phyloP scores from a whole-genome alignment of 2,329 filamentous ascomycete species.

The Trichoderma arundinaceum region DNA sequence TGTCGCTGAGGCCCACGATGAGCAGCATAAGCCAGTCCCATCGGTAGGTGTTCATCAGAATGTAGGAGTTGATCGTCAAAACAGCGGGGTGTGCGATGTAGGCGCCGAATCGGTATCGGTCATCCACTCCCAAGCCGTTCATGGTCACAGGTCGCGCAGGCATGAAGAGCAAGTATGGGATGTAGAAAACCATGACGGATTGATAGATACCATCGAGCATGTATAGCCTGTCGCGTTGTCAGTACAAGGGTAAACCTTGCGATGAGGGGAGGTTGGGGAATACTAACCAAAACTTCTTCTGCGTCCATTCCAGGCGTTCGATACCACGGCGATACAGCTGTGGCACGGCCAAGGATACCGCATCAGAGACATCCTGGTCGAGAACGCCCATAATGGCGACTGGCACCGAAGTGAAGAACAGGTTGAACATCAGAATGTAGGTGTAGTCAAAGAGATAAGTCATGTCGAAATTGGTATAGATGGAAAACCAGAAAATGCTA shows the following conservation, averaged over 20 bases:
- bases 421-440: constrained; percentile 95
- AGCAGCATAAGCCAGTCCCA: constrained; percentile 97
- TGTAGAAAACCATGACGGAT: constrained; percentile 90
- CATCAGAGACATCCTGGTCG: constrained; percentile 95
- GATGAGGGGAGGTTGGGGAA: background rate
- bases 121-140: constrained; percentile 77
- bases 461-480: constrained; percentile 94
- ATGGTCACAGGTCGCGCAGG: constrained; percentile 70
- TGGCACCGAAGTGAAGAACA: constrained; percentile 94
- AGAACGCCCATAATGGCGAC: constrained; percentile 96
- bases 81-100: constrained; percentile 86
- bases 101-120: constrained; percentile 82
- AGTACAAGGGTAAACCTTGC: constrained; percentile 32
- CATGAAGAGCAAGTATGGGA: constrained; percentile 81
- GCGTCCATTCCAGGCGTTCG: constrained; percentile 94
- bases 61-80: constrained; percentile 89
- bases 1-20: constrained; percentile 78
- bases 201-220: constrained; percentile 96
- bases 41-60: constrained; percentile 93
- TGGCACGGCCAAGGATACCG: constrained; percentile 90
- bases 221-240: constrained; percentile 69
- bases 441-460: constrained; percentile 98
- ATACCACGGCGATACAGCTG: constrained; percentile 96
- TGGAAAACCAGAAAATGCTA: constrained; percentile 95
- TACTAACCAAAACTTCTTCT: constrained; percentile 90